These are phyloP conservation scores for Zoysia matrella DNA, from an alignment of 202 grass and related monocot species.

Conservation along the genomic window DNA sequence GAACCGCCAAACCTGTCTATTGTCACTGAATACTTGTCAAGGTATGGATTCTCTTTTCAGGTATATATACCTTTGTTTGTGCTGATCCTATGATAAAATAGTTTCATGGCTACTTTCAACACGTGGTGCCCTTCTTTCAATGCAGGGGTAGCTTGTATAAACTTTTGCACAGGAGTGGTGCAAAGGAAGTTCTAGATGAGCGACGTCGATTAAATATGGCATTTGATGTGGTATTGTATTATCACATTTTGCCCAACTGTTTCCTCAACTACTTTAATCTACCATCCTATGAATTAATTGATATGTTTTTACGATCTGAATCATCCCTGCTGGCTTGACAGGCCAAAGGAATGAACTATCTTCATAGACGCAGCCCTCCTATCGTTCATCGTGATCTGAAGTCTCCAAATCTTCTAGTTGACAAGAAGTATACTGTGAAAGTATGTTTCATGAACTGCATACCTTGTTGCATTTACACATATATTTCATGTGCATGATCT, in stretches of 20 bases:
- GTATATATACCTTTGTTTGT: not conserved
- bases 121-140: slow-evolving; percentile 31
- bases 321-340: slow-evolving; percentile 44
- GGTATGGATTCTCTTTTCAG: slow-evolving; percentile 51
- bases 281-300: not conserved
- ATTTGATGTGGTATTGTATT: slow-evolving; percentile 84
- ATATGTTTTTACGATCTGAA: slow-evolving; percentile 31
- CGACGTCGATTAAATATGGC: slow-evolving; percentile 94
- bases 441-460: slow-evolving; percentile 52
- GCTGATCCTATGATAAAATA: not conserved
- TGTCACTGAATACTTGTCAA: slow-evolving; percentile 93
- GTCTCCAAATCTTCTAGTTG: slow-evolving; percentile 97
- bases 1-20: slow-evolving; percentile 91
- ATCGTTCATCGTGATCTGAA: slow-evolving; percentile 99
- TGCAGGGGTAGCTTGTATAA: slow-evolving; percentile 96
- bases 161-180: slow-evolving; percentile 74
- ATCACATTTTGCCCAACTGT: slow-evolving; percentile 22
- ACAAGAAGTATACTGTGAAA: slow-evolving; percentile 98
- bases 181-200: slow-evolving; percentile 88
- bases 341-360: slow-evolving; percentile 99
- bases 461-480: not conserved
- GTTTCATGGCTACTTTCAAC: slow-evolving; percentile 17
- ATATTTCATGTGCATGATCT: not conserved
- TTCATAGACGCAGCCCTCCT: slow-evolving; percentile 89
- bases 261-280: slow-evolving; percentile 9